Conservation (phyloP, 805 yeast species). For the Starmerella stellata region DNA sequence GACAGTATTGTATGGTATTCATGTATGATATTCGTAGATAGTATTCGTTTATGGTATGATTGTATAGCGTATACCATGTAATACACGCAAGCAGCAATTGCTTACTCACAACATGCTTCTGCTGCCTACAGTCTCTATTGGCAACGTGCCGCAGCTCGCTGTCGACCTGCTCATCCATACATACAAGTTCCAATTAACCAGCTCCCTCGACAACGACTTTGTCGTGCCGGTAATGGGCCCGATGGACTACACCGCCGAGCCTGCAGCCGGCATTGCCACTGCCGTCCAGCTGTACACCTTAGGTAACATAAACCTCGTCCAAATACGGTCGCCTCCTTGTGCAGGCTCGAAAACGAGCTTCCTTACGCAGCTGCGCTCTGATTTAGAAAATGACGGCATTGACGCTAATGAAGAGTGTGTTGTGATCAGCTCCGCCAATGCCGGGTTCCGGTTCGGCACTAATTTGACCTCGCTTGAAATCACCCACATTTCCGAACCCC, state of each 20-base stretch:
- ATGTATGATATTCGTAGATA: too few species aligned
- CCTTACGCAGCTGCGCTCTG: conserved; percentile 29
- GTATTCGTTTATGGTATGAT: too few species aligned
- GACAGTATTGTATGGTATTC: too few species aligned
- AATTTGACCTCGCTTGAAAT: background rate
- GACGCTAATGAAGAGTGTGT: conserved; percentile 25
- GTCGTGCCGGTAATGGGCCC: conserved; percentile 78
- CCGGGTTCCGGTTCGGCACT: conserved; percentile 27
- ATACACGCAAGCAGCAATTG: too few species aligned
- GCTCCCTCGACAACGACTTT: conserved; percentile 38
- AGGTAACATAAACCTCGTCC: conserved; percentile 30
- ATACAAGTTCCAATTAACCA: conserved; percentile 34
- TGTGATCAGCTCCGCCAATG: conserved; percentile 56
- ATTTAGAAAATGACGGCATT: conserved; percentile 21
- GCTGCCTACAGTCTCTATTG: conserved; percentile 67
- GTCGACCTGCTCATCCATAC: conserved; percentile 56
- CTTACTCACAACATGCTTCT: conserved; percentile 26
- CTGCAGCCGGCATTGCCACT: conserved; percentile 30
- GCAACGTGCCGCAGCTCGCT: conserved; percentile 76
- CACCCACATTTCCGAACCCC: conserved; percentile 3
- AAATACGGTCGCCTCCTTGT: conserved; percentile 71
- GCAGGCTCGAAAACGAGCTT: conserved; percentile 40
- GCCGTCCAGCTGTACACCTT: conserved; percentile 38
- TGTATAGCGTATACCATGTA: too few species aligned
- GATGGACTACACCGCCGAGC: conserved; percentile 30